phyloP scores from a whole-genome alignment of 768 basidiomycete genomes.

The Leccinellum luteum region DNA sequence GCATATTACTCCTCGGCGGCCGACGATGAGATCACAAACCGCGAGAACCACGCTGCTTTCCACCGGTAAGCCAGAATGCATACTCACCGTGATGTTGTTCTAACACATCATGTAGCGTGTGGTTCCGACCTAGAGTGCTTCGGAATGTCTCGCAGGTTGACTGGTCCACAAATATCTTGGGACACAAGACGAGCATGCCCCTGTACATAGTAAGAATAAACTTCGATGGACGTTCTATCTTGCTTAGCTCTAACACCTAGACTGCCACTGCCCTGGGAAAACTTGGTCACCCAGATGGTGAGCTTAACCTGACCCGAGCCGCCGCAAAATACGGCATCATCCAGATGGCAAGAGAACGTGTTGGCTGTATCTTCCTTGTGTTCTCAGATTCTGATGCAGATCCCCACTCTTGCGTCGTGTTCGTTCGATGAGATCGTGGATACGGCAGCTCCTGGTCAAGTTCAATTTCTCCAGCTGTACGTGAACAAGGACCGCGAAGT shows the following conservation, averaged over 20 bases:
- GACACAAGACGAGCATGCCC: conserved; percentile 71
- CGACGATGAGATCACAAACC: conserved; percentile 88
- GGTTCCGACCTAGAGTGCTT: conserved; percentile 88
- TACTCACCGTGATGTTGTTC: not conserved
- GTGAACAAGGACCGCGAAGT: conserved; percentile 89
- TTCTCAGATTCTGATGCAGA: conserved; percentile 44
- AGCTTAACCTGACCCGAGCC: conserved; percentile 85
- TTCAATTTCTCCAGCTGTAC: conserved; percentile 84
- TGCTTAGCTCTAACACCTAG: conserved; percentile 27
- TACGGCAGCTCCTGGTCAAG: conserved; percentile 73
- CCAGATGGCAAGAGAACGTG: conserved; percentile 53
- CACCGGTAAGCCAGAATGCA: conserved; percentile 55
- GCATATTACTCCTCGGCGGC: conserved; percentile 97
- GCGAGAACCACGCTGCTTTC: conserved; percentile 90
- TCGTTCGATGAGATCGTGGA: conserved; percentile 96
- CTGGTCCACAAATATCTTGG: conserved; percentile 80
- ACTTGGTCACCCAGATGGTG: conserved; percentile 94
- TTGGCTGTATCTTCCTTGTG: not conserved
- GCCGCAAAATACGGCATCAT: conserved; percentile 77
- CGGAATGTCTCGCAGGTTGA: conserved; percentile 86
- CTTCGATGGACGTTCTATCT: not conserved
- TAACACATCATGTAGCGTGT: conserved; percentile 48
- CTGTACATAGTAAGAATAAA: conserved; percentile 64
- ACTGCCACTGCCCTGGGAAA: conserved; percentile 90
- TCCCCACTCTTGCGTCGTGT: conserved; percentile 93